These are phyloP conservation scores for Medicago lupulina DNA, from an alignment of 306 rosid species.

Conservation along the genomic window DNA sequence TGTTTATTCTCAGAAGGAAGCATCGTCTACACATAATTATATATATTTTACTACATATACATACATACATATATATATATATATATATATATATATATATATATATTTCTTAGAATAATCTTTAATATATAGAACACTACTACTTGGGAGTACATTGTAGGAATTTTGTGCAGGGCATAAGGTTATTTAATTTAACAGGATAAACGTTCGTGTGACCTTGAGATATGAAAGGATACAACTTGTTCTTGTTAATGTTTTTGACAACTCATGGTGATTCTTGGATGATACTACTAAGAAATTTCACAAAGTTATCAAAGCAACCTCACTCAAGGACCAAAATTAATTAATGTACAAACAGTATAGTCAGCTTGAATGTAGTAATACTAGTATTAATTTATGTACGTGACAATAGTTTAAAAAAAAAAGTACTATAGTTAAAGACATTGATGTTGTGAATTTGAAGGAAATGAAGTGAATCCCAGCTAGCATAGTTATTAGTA, in stretches of 20 bases:
- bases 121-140: no score
- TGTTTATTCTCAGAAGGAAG: neutral
- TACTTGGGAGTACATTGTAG: no score
- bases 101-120: neutral
- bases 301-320: neutral
- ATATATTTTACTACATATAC: neutral
- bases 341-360: neutral
- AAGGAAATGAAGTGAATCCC: neutral
- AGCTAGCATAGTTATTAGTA: neutral
- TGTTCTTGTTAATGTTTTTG: neutral
- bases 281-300: neutral
- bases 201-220: slow-evolving; percentile 37
- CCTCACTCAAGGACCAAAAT: neutral
- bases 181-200: slow-evolving; percentile 10
- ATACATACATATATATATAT: neutral
- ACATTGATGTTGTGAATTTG: slow-evolving; percentile 6
- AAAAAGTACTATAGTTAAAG: neutral
- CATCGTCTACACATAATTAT: neutral
- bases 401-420: neutral
- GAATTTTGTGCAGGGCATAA: neutral
- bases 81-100: neutral
- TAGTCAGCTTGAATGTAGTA: neutral
- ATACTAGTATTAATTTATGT: neutral
- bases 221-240: neutral
- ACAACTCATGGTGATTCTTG: neutral